Percentiles rank a stretch among this genome's conserved stretches.
These are phyloP conservation scores for Cornus controversa DNA, from an alignment of 148 eudicot species.

Conservation along the genomic window DNA sequence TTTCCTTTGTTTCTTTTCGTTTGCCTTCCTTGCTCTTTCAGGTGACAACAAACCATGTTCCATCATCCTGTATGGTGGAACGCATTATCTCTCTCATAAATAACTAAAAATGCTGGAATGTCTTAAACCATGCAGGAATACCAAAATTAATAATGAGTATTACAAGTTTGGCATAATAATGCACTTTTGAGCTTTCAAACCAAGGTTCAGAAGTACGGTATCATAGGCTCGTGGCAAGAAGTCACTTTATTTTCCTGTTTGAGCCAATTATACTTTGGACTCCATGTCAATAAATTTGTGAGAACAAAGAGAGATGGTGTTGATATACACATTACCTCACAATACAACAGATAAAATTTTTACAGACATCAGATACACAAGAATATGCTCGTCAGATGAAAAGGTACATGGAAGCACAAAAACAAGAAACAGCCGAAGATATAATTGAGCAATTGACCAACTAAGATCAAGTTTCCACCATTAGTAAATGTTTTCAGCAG, in stretches of 20 bases:
- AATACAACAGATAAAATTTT: not conserved
- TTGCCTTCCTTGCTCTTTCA: conserved; percentile 77
- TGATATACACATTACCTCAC: not conserved
- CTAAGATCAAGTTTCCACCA: not conserved
- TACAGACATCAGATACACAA: not conserved
- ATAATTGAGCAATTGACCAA: not conserved
- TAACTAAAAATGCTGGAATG: not conserved
- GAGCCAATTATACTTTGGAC: not conserved
- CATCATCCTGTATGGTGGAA: conserved; percentile 66
- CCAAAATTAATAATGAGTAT: not conserved
- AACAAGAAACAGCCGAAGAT: not conserved
- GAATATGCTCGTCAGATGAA: not conserved
- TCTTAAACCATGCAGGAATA: not conserved
- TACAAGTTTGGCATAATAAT: not conserved
- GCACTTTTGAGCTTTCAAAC: not conserved
- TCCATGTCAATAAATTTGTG: not conserved
- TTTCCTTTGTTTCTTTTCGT: conserved; percentile 79
- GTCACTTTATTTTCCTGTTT: not conserved
- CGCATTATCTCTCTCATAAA: conserved; percentile 8
- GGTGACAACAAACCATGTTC: conserved; percentile 84
- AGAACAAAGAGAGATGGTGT: not conserved
- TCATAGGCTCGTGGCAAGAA: not conserved
- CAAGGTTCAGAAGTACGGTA: not conserved
- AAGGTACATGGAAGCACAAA: not conserved
- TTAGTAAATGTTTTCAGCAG: not conserved